A percentile compares a stretch with the other conserved stretches of the same genome.
phyloP scores from a whole-genome alignment of 495 filamentous ascomycete species.

The Xylaria intraflava region DNA sequence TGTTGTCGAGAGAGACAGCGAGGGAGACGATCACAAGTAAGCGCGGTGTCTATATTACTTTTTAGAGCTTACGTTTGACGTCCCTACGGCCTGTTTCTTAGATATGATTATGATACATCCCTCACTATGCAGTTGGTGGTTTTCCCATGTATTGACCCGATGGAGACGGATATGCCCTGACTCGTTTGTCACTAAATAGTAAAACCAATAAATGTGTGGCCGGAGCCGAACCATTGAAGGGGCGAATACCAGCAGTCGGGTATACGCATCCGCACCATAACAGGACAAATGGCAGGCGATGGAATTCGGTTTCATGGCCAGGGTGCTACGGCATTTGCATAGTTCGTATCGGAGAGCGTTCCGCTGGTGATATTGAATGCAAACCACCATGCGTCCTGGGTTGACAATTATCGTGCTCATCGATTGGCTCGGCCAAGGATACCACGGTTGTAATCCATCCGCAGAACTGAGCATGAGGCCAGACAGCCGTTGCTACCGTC shows the following conservation, averaged over 20 bases:
- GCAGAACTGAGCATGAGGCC: constrained; percentile 5
- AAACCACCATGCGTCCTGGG: constrained; percentile 2
- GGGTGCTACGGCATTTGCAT: constrained; percentile 1
- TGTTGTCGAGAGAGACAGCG: too few species aligned
- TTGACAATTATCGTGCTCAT: not conserved
- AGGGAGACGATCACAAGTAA: too few species aligned
- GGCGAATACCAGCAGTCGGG: not conserved
- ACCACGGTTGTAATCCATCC: not conserved
- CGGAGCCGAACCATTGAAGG: not conserved
- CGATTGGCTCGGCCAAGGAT: constrained; percentile 7
- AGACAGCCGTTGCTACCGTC: not conserved
- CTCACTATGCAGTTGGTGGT: not conserved
- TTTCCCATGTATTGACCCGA: not conserved
- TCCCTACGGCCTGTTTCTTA: too few species aligned
- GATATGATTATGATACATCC: too few species aligned
- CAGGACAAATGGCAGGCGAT: not conserved
- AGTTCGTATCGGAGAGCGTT: constrained; percentile 7
- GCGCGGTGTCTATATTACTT: too few species aligned
- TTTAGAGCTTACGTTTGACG: too few species aligned
- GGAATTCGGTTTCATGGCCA: not conserved
- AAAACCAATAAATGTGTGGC: not conserved
- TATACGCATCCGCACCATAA: not conserved
- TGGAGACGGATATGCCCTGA: not conserved
- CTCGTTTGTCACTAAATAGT: not conserved
- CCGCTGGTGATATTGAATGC: not conserved